phyloP scores from a whole-genome alignment of 768 basidiomycete genomes.

The Boletus rufocinnamomeus region DNA sequence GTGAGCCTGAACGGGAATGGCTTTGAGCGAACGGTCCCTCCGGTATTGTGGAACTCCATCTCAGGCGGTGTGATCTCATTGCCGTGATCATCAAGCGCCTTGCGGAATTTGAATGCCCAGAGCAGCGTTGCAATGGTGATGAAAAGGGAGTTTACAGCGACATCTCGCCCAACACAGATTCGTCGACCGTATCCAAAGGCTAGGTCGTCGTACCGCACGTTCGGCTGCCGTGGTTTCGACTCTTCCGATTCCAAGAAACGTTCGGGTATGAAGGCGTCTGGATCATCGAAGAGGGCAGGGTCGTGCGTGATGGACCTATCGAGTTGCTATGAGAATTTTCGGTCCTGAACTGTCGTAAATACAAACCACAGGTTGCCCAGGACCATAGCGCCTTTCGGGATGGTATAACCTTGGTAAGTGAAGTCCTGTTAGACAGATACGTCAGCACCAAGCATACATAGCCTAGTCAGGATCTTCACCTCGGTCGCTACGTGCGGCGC shows the following conservation, averaged over 20 bases:
- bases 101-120: conserved; percentile 12
- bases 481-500: conserved; percentile 8
- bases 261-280: conserved; percentile 20
- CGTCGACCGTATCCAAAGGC: conserved; percentile 18
- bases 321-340: not conserved
- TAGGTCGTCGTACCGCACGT: conserved; percentile 14
- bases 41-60: conserved; percentile 10
- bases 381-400: conserved; percentile 10
- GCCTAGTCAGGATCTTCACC: not conserved
- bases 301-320: conserved; percentile 12
- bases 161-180: conserved; percentile 8
- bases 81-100: conserved; percentile 6
- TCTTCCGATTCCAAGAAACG: conserved; percentile 11
- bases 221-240: not conserved
- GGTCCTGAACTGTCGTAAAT: not conserved
- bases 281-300: conserved; percentile 10
- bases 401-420: conserved; percentile 2
- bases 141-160: conserved; percentile 12
- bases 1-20: conserved; percentile 9
- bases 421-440: not conserved
- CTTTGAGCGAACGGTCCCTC: conserved; percentile 7
- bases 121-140: conserved; percentile 11
- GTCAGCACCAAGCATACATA: not conserved
- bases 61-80: conserved; percentile 10
- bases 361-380: conserved; percentile 4